Evolutionary conservation across 106 monocot genomes (phyloP).

Genomic region (Acorus gramineus): DNA sequence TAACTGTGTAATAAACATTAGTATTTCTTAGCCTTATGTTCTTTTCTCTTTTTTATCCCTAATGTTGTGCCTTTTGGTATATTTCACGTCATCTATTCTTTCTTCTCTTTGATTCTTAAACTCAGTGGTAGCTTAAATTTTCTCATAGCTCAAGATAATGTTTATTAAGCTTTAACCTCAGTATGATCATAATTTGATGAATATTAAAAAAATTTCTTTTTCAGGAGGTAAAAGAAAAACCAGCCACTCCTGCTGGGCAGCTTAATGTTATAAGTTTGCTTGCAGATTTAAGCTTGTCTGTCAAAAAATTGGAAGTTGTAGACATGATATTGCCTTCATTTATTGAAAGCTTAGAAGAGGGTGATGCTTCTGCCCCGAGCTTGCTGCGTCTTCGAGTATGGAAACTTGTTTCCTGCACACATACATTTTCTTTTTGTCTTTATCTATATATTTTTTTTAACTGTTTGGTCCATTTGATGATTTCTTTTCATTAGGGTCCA

Average conservation of each 20-base stretch:
- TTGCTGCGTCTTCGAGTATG: slow-evolving; percentile 87
- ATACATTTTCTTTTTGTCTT: slow-evolving; percentile 11
- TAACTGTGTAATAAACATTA: too few relatives aligned
- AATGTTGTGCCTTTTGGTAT: too few relatives aligned
- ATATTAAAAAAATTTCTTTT: slow-evolving; percentile 9
- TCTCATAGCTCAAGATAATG: too few relatives aligned
- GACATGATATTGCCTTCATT: slow-evolving; percentile 99
- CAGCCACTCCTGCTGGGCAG: slow-evolving; percentile 44
- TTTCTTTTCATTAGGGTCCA: background rate
- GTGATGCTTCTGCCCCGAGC: slow-evolving; percentile 80
- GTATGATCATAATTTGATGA: background rate
- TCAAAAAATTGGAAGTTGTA: slow-evolving; percentile 90
- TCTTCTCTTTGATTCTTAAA: too few relatives aligned
- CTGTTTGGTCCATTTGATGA: background rate
- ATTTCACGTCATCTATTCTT: too few relatives aligned
- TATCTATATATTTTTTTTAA: background rate
- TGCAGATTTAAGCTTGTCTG: slow-evolving; percentile 74
- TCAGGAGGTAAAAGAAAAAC: slow-evolving; percentile 85
- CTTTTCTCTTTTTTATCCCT: too few relatives aligned
- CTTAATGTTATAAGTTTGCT: slow-evolving; percentile 77
- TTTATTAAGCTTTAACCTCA: background rate
- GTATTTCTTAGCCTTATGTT: too few relatives aligned
- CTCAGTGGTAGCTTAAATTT: too few relatives aligned
- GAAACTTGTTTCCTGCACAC: slow-evolving; percentile 34
- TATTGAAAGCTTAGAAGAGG: slow-evolving; percentile 97